Percentiles rank a stretch among this genome's conserved stretches.
Evolutionary conservation across 163 green algal species (phyloP).

Genomic region (Scenedesmus sp.): DNA sequence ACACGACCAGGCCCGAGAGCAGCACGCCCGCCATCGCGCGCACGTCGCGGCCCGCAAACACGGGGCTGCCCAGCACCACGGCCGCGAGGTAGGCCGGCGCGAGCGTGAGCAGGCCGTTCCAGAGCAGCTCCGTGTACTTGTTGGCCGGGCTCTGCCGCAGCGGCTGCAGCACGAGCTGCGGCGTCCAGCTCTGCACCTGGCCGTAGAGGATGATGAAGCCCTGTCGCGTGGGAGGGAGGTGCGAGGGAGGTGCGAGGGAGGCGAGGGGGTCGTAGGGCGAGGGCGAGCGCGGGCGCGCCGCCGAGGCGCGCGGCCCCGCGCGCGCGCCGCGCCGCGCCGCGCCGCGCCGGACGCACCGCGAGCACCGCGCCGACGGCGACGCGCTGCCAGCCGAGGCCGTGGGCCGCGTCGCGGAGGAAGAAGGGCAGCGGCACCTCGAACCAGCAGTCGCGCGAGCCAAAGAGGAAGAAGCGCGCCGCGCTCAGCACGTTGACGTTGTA

Average conservation of each 20-base stretch:
- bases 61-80: conserved; percentile 52
- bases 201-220: conserved; percentile 77
- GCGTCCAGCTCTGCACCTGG: conserved; percentile 81
- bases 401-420: conserved; percentile 62
- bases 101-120: conserved; percentile 67
- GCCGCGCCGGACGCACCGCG: conserved; percentile 42
- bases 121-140: conserved; percentile 75
- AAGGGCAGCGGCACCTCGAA: conserved; percentile 89
- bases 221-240: conserved; percentile 37
- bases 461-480: conserved; percentile 76
- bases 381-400: conserved; percentile 76
- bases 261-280: too few species aligned
- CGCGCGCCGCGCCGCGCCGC: not conserved
- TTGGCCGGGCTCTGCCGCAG: conserved; percentile 81
- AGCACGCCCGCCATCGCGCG: conserved; percentile 56
- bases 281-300: too few species aligned
- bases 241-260: too few species aligned
- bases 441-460: conserved; percentile 85
- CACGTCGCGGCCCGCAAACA: conserved; percentile 42
- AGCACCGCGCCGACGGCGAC: conserved; percentile 69
- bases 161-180: conserved; percentile 76
- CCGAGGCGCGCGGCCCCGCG: not conserved
- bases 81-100: conserved; percentile 59
- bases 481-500: conserved; percentile 85
- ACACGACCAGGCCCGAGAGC: conserved; percentile 61